Evolutionary conservation across 2,329 filamentous ascomycete genomes (phyloP).

Genomic region (Lachnellula hyalina): DNA sequence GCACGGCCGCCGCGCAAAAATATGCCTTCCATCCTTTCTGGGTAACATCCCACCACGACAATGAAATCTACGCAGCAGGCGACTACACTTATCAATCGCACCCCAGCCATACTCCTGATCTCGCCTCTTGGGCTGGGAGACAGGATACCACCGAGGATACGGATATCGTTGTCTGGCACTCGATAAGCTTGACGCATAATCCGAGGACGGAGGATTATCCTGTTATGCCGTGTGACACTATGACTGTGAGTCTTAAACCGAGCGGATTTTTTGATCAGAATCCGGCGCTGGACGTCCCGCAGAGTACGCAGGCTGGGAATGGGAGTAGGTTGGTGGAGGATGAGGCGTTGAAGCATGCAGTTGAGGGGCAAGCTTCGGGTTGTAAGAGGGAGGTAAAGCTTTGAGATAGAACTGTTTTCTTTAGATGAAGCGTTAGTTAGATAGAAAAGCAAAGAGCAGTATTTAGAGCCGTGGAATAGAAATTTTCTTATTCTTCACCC

Average conservation of each 20-base stretch:
- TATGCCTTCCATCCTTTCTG: conserved; percentile 84
- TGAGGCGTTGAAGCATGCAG: conserved; percentile 4
- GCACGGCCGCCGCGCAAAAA: conserved; percentile 84
- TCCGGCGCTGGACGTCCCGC: conserved; percentile 42
- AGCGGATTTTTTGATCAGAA: conserved; percentile 47
- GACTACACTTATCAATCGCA: conserved; percentile 32
- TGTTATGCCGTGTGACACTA: conserved; percentile 78
- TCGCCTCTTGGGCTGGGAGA: conserved; percentile 68
- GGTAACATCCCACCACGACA: conserved; percentile 72
- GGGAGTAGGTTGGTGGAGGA: conserved; percentile 16
- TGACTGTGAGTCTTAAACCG: conserved; percentile 58
- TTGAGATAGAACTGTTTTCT: background rate
- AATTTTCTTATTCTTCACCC: no score
- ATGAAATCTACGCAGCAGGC: conserved; percentile 31
- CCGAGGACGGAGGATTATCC: conserved; percentile 84
- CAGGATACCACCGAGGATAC: conserved; percentile 84
- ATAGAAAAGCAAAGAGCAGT: no score
- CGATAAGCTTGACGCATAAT: conserved; percentile 83
- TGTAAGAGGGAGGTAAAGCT: conserved; percentile 7
- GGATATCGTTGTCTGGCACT: conserved; percentile 83
- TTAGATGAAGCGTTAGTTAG: no score
- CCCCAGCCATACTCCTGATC: conserved; percentile 14
- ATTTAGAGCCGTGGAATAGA: no score
- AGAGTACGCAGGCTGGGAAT: conserved; percentile 21
- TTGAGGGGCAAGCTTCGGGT: conserved; percentile 4